phyloP scores from a whole-genome alignment of 2,329 filamentous ascomycete species.

The Phyllosticta capitalensis region DNA sequence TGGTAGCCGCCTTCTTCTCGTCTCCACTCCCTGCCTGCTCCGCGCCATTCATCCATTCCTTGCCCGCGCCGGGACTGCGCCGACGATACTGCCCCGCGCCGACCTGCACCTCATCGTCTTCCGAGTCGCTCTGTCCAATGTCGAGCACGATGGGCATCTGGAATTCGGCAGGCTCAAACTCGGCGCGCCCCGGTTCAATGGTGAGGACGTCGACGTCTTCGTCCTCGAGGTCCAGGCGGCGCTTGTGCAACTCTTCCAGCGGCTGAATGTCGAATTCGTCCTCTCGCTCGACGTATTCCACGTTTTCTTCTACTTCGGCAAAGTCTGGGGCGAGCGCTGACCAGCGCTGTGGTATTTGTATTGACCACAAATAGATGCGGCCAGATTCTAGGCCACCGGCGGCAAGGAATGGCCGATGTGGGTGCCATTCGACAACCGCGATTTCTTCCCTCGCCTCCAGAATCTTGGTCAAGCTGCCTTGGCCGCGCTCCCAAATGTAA shows the following conservation, averaged over 20 bases:
- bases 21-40: constrained; percentile 27
- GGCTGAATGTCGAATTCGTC: constrained; percentile 98
- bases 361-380: constrained; percentile 91
- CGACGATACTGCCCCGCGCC: constrained; percentile 75
- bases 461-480: constrained; percentile 92
- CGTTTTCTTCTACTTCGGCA: constrained; percentile 94
- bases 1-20: constrained; percentile 21
- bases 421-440: constrained; percentile 95
- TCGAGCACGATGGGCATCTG: constrained; percentile 90
- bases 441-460: constrained; percentile 95
- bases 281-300: constrained; percentile 89
- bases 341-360: constrained; percentile 92
- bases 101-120: constrained; percentile 69
- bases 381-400: constrained; percentile 90
- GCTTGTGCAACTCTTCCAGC: constrained; percentile 85
- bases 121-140: constrained; percentile 86
- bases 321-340: constrained; percentile 95
- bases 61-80: constrained; percentile 67
- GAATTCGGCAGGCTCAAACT: constrained; percentile 54
- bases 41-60: constrained; percentile 52
- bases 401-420: constrained; percentile 73
- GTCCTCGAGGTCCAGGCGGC: constrained; percentile 82
- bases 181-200: constrained; percentile 52
- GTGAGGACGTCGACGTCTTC: constrained; percentile 88
- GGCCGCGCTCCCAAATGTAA: constrained; percentile 93